Conservation (phyloP, 2,329 filamentous ascomycete species). For the Zopfia rhizophila region DNA sequence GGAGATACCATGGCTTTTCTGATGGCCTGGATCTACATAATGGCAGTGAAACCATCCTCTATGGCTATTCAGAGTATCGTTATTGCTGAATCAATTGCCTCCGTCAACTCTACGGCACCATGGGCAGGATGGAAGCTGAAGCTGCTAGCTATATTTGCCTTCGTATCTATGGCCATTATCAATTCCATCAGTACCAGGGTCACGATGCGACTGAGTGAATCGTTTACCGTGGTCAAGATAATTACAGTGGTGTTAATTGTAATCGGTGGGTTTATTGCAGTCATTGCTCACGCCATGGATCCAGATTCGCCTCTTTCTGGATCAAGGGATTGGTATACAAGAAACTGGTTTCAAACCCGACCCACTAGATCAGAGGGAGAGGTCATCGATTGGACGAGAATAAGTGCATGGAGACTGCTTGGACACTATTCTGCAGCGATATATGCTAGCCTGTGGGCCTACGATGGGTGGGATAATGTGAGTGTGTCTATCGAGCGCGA, state of each 20-base stretch:
- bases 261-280: constrained; percentile 40
- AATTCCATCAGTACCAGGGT: constrained; percentile 57
- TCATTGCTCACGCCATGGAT: constrained; percentile 42
- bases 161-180: constrained; percentile 53
- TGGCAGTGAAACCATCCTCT: constrained; percentile 72
- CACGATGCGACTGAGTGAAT: constrained; percentile 53
- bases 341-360: constrained; percentile 66
- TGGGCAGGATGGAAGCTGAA: constrained; percentile 42
- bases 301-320: constrained; percentile 41
- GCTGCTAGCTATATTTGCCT: constrained; percentile 49
- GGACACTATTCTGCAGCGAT: constrained; percentile 70
- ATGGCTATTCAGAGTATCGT: constrained; percentile 72
- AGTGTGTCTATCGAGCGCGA: constrained; percentile 34
- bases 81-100: constrained; percentile 62
- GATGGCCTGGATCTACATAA: constrained; percentile 73
- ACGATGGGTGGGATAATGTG: constrained; percentile 74
- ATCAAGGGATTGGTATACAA: constrained; percentile 51
- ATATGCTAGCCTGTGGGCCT: constrained; percentile 72
- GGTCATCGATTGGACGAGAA: constrained; percentile 43
- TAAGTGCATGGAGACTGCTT: constrained; percentile 68
- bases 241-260: constrained; percentile 44
- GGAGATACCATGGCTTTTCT: constrained; percentile 71
- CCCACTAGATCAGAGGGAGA: constrained; percentile 60
- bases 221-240: constrained; percentile 55
- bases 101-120: constrained; percentile 58